Percentiles rank a stretch among this genome's conserved stretches.
Conservation (phyloP, 2,329 filamentous ascomycete genomes). For the Teratosphaeria viscida region DNA sequence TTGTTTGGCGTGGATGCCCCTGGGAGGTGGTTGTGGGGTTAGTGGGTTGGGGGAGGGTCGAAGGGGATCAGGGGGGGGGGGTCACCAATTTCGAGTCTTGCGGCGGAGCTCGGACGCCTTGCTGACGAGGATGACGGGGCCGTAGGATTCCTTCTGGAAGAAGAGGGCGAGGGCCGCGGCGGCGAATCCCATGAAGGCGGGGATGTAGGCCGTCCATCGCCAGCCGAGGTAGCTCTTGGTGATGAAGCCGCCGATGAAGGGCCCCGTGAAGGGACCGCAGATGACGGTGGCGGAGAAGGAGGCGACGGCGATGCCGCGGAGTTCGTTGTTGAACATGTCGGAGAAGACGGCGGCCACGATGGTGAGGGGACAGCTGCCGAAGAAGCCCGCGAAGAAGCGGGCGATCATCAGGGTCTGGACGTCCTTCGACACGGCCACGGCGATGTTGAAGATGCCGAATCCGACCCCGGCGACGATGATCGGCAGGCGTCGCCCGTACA, state of each 20-base stretch:
- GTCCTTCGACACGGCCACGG: constrained; percentile 30
- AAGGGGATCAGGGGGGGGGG: too few relatives aligned
- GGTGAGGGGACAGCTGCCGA: constrained; percentile 33
- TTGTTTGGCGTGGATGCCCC: constrained; percentile 47
- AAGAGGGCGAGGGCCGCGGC: constrained; percentile 39
- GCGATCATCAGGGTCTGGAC: constrained; percentile 29
- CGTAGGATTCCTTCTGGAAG: constrained; percentile 49
- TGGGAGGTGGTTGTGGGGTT: too few relatives aligned
- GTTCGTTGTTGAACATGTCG: constrained; percentile 25
- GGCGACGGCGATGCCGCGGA: constrained; percentile 25
- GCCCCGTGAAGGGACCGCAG: constrained; percentile 14
- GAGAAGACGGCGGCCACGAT: constrained; percentile 40
- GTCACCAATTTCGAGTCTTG: constrained; percentile 43
- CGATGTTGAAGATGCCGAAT: constrained; percentile 38
- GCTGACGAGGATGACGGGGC: constrained; percentile 46
- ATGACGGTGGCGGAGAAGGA: constrained; percentile 21
- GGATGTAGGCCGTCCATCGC: constrained; percentile 42
- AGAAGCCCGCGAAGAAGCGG: constrained; percentile 28
- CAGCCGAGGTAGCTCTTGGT: constrained; percentile 31
- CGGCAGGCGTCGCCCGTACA: constrained; percentile 25
- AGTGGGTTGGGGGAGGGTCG: too few relatives aligned
- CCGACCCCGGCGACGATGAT: constrained; percentile 24
- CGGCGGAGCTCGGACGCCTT: constrained; percentile 47
- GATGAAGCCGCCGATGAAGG: constrained; percentile 24
- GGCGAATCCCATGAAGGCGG: constrained; percentile 46